Base-by-base conservation (phyloP, 441 rosid species). In the Corymbia calophylla region DNA sequence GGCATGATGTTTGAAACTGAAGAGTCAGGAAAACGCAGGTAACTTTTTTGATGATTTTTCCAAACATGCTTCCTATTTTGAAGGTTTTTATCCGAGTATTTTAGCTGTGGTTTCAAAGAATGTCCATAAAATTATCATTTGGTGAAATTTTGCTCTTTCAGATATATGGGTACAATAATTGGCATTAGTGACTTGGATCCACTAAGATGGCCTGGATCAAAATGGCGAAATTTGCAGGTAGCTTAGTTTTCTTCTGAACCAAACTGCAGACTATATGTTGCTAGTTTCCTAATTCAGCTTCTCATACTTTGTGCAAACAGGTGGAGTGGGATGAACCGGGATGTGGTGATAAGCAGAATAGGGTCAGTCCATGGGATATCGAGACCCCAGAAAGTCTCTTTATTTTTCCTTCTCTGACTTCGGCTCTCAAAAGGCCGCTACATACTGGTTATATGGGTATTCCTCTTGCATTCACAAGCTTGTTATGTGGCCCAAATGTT, bases 1-100 rank as follows among this genome's bases (percentile, higher is more conserved):
- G 99, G 99, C 64, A 98, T 97, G 99, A 97, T 98, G 99, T 98
- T 97, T 92, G 99, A 98, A 92, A 98, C 99, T 6, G 99, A 98
- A 87, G 99, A 98, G 90, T 96, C 99, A 1, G 96, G 97, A 68
- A 98, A 97, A 89, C 97, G 99, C 81, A 94, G 99, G 99, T 96
- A 91, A 91, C 87, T 47, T 73, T 91, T n/a, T 70, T 53, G 86
- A 87, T 32, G 39, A 25, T 55, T 86, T 54, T 44, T 81, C 32
- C 55, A 29, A 62, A n/a, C n/a, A 31, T 21, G 68, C 87, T 60
- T 86, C 87, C 47, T 32, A 14, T 70, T 35, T 64, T 21, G 58
- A 25, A 86, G 39, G 86, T 88, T 91, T 87, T 44, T 47, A n/a
- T 73, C 82, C 15, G 4, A 73, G 82, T 39, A 39, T 39, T 86